Percentiles rank a stretch among this genome's conserved stretches.
phyloP scores from a whole-genome alignment of 2,329 filamentous ascomycete species.

The Xylaria sp. region DNA sequence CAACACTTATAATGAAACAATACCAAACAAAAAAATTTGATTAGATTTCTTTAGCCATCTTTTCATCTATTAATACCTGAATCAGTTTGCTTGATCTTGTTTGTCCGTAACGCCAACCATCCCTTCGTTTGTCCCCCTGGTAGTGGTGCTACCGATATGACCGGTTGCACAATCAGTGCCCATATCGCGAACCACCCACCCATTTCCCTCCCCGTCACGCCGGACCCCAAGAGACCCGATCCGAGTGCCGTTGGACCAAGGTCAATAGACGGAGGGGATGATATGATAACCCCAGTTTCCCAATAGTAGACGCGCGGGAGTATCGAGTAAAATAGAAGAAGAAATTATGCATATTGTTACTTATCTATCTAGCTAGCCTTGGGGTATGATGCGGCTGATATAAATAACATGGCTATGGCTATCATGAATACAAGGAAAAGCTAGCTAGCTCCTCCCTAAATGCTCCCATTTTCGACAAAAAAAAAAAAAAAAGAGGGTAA shows the following conservation, averaged over 20 bases:
- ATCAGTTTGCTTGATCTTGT: too few relatives aligned
- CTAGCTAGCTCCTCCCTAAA: constrained; percentile 29
- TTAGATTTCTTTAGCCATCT: too few relatives aligned
- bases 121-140: too few relatives aligned
- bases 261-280: neutral
- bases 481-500: constrained; percentile 10
- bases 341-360: neutral
- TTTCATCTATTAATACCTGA: too few relatives aligned
- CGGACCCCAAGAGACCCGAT: neutral
- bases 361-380: constrained; percentile 13
- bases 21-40: too few relatives aligned
- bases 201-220: constrained; percentile 24
- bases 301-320: neutral
- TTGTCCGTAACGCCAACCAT: too few relatives aligned
- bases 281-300: neutral
- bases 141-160: constrained; percentile 2
- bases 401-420: constrained; percentile 18
- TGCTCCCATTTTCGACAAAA: constrained; percentile 22
- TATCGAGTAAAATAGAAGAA: neutral
- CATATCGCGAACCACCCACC: constrained; percentile 21
- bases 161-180: constrained; percentile 16
- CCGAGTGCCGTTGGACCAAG: neutral
- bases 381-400: constrained; percentile 12
- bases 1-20: too few relatives aligned
- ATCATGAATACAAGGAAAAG: constrained; percentile 18